A percentile compares a stretch with the other conserved stretches of the same genome.
Evolutionary conservation across 176 grass and related monocot species (phyloP).

Genomic region (Ensete glaucum): DNA sequence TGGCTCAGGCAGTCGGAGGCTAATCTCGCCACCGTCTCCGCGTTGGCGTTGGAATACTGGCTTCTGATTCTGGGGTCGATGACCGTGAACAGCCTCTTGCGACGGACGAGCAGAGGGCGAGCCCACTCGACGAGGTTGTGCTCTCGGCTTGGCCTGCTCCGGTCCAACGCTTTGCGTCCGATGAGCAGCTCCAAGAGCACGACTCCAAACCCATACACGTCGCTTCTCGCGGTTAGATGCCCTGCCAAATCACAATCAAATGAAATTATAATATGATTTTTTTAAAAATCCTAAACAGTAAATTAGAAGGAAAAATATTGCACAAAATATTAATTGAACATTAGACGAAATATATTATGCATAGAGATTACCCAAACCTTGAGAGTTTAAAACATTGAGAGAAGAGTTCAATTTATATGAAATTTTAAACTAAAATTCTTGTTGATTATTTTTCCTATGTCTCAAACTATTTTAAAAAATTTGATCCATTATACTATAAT

Average conservation of each 20-base stretch:
- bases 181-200: constrained; percentile 91
- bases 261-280: neutral
- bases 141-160: constrained; percentile 56
- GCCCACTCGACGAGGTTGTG: constrained; percentile 95
- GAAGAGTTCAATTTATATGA: no score
- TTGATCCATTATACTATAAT: no score
- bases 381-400: no score
- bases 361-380: no score
- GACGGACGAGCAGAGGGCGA: constrained; percentile 77
- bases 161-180: constrained; percentile 78
- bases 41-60: constrained; percentile 66
- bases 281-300: neutral
- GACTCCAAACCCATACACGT: constrained; percentile 92
- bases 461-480: no score
- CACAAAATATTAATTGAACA: no score
- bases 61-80: constrained; percentile 89
- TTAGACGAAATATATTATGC: no score
- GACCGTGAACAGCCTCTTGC: constrained; percentile 69
- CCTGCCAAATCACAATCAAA: constrained; percentile 23
- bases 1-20: constrained; percentile 83
- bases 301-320: neutral
- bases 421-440: no score
- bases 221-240: constrained; percentile 79
- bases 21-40: constrained; percentile 52
- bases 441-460: no score